These are phyloP conservation scores for Kodamaea anthophila DNA, from an alignment of 1,139 yeast genomes.

Conservation along the genomic window DNA sequence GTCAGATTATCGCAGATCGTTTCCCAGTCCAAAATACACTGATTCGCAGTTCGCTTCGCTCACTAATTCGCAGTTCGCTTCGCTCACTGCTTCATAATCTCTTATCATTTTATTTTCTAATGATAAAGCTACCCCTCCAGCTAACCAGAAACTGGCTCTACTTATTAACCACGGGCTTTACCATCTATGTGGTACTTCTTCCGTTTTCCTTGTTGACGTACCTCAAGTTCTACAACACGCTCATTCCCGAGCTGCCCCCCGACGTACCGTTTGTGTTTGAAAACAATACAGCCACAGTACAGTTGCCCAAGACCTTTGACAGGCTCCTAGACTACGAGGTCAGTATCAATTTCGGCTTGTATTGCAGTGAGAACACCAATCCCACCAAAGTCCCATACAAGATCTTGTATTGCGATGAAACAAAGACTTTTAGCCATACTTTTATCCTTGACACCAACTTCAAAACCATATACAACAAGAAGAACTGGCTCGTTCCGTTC, in stretches of 20 bases:
- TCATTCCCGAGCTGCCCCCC: constrained; percentile 29
- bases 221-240: constrained; percentile 28
- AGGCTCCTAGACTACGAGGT: constrained; percentile 13
- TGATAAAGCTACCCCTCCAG: constrained; percentile 8
- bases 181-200: constrained; percentile 20
- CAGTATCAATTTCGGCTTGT: constrained; percentile 24
- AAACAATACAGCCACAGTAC: neutral
- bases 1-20: too few species aligned
- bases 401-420: constrained; percentile 1
- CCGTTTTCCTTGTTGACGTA: constrained; percentile 35
- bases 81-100: too few species aligned
- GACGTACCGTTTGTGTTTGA: constrained; percentile 20
- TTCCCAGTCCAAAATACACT: too few species aligned
- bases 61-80: too few species aligned
- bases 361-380: constrained; percentile 18
- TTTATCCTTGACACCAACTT: constrained; percentile 4
- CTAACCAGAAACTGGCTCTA: constrained; percentile 11
- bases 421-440: constrained; percentile 6
- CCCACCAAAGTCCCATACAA: constrained; percentile 9
- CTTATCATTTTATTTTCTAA: too few species aligned
- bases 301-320: constrained; percentile 10
- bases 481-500: constrained; percentile 32
- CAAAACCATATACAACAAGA: constrained; percentile 20
- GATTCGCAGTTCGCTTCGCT: too few species aligned
- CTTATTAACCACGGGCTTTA: constrained; percentile 6